Evolutionary conservation across 495 filamentous ascomycete genomes (phyloP).

Genomic region (Haplographium delicatum): DNA sequence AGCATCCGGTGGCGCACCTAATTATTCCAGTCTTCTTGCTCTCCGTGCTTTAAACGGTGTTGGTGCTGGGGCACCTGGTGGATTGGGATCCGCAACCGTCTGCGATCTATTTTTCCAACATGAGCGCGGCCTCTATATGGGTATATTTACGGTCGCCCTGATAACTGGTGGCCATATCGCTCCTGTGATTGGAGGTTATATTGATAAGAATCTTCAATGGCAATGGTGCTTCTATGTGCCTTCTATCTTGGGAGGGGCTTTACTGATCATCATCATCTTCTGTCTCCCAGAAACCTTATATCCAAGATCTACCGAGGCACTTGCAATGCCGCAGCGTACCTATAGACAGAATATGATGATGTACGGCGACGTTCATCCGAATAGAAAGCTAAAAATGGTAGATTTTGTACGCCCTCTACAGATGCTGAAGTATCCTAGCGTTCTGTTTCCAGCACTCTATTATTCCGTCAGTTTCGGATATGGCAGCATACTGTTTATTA

Average conservation of each 20-base stretch:
- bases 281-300: constrained; percentile 1
- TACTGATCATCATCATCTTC: neutral
- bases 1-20: neutral
- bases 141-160: neutral
- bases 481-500: constrained; percentile 25
- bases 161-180: neutral
- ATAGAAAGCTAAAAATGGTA: too few species aligned
- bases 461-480: neutral
- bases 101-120: constrained; percentile 2
- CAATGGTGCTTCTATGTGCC: neutral
- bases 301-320: too few species aligned
- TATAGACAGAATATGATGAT: too few species aligned
- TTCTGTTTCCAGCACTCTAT: constrained; percentile 1
- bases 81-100: neutral
- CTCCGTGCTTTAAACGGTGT: constrained; percentile 4
- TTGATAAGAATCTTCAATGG: neutral
- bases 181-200: neutral
- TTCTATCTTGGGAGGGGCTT: neutral
- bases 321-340: too few species aligned
- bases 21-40: neutral
- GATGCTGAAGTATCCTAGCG: neutral
- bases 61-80: neutral
- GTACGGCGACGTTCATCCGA: too few species aligned
- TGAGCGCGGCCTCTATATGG: constrained; percentile 1
- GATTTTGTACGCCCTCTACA: too few species aligned